Conservation (phyloP, 768 basidiomycete genomes). For the Tulasnella sp. region DNA sequence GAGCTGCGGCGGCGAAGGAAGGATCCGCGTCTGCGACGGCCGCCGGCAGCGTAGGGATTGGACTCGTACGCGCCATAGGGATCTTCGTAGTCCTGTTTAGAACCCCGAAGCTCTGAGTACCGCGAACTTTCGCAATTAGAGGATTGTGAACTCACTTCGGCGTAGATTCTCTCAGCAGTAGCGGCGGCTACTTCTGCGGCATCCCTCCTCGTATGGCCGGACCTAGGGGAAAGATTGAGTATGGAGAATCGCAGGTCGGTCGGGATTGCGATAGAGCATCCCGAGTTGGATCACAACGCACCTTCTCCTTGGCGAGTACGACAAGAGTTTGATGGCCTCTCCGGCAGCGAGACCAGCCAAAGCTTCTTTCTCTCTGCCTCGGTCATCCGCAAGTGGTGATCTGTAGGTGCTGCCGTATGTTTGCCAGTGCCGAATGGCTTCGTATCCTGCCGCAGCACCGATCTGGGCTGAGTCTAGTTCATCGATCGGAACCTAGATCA, state of each 20-base stretch:
- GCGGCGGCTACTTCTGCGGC: slow-evolving; percentile 70
- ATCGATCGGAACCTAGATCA: slow-evolving; percentile 54
- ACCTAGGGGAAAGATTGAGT: slow-evolving; percentile 37
- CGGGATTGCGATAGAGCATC: neutral
- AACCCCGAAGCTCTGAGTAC: neutral
- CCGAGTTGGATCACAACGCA: neutral
- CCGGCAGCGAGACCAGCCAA: slow-evolving; percentile 69
- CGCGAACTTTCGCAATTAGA: neutral
- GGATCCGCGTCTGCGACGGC: slow-evolving; percentile 6
- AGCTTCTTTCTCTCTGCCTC: slow-evolving; percentile 65
- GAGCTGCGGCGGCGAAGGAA: slow-evolving; percentile 26
- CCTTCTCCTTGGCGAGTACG: neutral
- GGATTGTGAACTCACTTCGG: slow-evolving; percentile 21
- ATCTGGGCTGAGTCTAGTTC: slow-evolving; percentile 62
- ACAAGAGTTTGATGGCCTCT: slow-evolving; percentile 50
- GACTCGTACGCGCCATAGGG: slow-evolving; percentile 24
- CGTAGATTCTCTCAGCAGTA: slow-evolving; percentile 63
- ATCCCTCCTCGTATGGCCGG: slow-evolving; percentile 53
- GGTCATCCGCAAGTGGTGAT: slow-evolving; percentile 57
- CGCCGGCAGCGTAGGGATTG: neutral
- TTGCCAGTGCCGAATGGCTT: slow-evolving; percentile 73
- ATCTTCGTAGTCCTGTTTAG: slow-evolving; percentile 26
- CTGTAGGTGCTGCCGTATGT: slow-evolving; percentile 55
- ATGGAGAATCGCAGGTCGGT: neutral
- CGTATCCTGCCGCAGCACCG: slow-evolving; percentile 77